Evolutionary conservation across 2,329 filamentous ascomycete genomes (phyloP).

Genomic region (Hyphodiscus sp.): DNA sequence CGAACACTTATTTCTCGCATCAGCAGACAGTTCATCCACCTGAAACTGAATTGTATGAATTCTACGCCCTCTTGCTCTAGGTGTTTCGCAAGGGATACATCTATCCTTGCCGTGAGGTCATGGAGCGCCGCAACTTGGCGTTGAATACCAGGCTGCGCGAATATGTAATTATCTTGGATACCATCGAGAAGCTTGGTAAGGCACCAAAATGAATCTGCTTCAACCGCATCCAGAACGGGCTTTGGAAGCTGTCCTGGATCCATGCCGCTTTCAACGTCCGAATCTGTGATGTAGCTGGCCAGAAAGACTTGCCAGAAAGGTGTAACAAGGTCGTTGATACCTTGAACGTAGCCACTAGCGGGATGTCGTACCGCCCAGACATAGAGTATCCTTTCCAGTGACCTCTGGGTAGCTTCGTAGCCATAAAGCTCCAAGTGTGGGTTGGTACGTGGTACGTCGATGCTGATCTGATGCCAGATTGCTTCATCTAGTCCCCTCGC

Average conservation of each 20-base stretch:
- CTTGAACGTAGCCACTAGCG: slow-evolving; percentile 95
- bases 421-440: slow-evolving; percentile 92
- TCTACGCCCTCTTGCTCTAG: slow-evolving; percentile 87
- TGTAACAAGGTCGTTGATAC: slow-evolving; percentile 96
- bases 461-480: slow-evolving; percentile 99
- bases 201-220: slow-evolving; percentile 98
- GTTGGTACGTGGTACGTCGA: slow-evolving; percentile 93
- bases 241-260: slow-evolving; percentile 90
- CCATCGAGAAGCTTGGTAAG: slow-evolving; percentile 96
- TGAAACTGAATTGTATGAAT: slow-evolving; percentile 98
- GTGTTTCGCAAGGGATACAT: slow-evolving; percentile 76
- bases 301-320: slow-evolving; percentile 98
- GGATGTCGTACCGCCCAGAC: slow-evolving; percentile 97
- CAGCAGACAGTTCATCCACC: slow-evolving; percentile 98
- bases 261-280: slow-evolving; percentile 89
- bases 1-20: slow-evolving; percentile 97
- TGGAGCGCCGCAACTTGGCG: slow-evolving; percentile 83
- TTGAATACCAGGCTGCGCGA: slow-evolving; percentile 94
- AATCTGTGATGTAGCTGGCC: slow-evolving; percentile 89
- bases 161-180: slow-evolving; percentile 98
- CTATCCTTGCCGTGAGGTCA: slow-evolving; percentile 87
- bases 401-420: slow-evolving; percentile 93
- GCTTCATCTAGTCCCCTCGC: slow-evolving; percentile 78
- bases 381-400: slow-evolving; percentile 89
- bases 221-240: slow-evolving; percentile 88